Percentiles rank a stretch among this genome's conserved stretches.
Evolutionary conservation across 225 moss, liverwort and hornwort genomes (phyloP).

Genomic region (Asterella californica): DNA sequence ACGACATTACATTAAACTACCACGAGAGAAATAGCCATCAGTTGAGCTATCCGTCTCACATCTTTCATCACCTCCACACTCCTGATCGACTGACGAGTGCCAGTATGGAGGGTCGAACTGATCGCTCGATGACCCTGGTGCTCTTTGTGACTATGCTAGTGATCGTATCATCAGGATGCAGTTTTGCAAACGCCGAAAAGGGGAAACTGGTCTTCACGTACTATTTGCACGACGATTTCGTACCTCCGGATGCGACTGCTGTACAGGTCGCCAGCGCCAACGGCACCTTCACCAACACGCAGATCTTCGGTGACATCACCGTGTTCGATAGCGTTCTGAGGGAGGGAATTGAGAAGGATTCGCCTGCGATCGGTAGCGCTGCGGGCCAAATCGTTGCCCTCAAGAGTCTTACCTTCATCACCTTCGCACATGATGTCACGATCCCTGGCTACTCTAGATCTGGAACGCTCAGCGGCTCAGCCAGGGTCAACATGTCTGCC

Average conservation of each 20-base stretch:
- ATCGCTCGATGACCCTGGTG: not conserved
- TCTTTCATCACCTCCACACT: not conserved
- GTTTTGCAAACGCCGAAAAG: not conserved
- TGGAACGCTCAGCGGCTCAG: not conserved
- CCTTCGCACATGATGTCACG: not conserved
- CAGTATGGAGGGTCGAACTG: not conserved
- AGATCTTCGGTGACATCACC: not conserved
- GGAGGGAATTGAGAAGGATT: not conserved
- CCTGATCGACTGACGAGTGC: not conserved
- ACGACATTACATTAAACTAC: no score
- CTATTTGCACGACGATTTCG: slow-evolving; percentile 13
- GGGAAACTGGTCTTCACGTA: not conserved
- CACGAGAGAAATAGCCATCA: no score
- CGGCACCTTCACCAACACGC: not conserved
- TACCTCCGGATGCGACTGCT: not conserved
- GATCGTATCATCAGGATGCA: not conserved
- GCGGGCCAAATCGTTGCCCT: not conserved
- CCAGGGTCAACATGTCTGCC: not conserved
- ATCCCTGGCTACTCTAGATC: not conserved
- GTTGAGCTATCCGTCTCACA: no score
- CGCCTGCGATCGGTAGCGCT: not conserved
- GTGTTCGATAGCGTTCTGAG: slow-evolving; percentile 1
- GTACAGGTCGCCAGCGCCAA: slow-evolving; percentile 8
- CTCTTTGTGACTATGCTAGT: not conserved
- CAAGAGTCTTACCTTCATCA: slow-evolving; percentile 1